Evolutionary conservation across 164 flowering plant species (phyloP).

Genomic region (Vitis riparia): DNA sequence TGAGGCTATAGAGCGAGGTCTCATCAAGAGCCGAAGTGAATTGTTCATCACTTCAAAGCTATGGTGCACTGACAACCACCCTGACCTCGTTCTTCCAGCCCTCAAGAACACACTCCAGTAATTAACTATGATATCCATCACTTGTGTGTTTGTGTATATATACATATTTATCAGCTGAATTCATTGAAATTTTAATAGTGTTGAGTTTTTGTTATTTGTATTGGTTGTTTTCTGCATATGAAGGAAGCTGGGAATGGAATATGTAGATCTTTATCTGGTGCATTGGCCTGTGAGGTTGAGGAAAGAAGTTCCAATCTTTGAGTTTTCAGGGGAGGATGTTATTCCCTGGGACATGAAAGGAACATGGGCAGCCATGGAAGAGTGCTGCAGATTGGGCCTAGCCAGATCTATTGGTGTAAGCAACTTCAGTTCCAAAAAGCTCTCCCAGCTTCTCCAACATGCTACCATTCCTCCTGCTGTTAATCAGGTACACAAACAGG

Average conservation of each 20-base stretch:
- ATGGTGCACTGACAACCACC: constrained; percentile 27
- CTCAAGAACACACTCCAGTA: constrained; percentile 30
- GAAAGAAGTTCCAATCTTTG: neutral
- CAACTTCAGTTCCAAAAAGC: constrained; percentile 23
- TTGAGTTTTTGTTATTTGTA: too few relatives aligned
- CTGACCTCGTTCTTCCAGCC: constrained; percentile 32
- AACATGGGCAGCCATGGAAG: constrained; percentile 39
- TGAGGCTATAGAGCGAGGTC: constrained; percentile 5
- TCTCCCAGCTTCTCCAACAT: constrained; percentile 5
- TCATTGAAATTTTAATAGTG: too few relatives aligned
- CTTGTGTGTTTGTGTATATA: too few relatives aligned
- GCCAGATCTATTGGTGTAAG: constrained; percentile 31
- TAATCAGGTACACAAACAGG: constrained; percentile 17
- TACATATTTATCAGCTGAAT: too few relatives aligned
- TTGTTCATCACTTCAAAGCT: constrained; percentile 47
- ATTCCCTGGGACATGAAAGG: constrained; percentile 22
- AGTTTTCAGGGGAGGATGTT: neutral
- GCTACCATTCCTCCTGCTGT: constrained; percentile 34
- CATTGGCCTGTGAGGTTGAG: constrained; percentile 31
- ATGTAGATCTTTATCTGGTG: constrained; percentile 31
- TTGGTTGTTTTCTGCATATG: too few relatives aligned
- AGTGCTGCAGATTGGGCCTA: constrained; percentile 26
- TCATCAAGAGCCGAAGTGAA: constrained; percentile 28
- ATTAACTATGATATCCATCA: neutral
- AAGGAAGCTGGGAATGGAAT: constrained; percentile 25